Percentiles rank a stretch among this genome's conserved stretches.
These are phyloP conservation scores for Cutaneotrichosporon cutaneum DNA, from an alignment of 1,284 basidiomycete genomes.

Conservation along the genomic window DNA sequence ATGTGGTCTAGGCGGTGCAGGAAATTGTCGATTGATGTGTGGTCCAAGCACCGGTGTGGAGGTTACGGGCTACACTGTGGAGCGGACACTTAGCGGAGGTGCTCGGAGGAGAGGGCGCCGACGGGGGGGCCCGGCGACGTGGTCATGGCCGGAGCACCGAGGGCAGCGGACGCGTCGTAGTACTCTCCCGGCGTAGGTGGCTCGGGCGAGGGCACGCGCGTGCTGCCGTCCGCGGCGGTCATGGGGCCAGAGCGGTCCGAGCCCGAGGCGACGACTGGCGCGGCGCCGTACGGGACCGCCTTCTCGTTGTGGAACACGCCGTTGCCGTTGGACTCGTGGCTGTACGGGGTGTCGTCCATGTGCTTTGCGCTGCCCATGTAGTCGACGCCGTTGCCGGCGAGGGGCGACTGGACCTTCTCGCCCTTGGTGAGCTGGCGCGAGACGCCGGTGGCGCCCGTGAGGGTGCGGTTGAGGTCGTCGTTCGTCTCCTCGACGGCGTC, in stretches of 20 bases:
- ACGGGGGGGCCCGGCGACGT: conserved; percentile 6
- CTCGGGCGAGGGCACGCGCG: conserved; percentile 8
- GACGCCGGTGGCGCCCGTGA: conserved; percentile 15
- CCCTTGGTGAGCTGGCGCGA: conserved; percentile 13
- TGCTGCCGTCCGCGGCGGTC: not conserved
- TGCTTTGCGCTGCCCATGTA: not conserved
- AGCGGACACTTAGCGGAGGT: not conserved
- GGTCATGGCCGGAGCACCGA: not conserved
- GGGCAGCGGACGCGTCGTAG: conserved; percentile 7
- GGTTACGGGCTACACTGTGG: not conserved
- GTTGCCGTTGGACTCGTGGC: conserved; percentile 1
- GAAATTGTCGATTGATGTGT: not conserved
- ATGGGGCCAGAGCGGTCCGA: not conserved
- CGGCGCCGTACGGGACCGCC: not conserved
- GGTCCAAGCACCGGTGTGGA: not conserved
- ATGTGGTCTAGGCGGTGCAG: not conserved
- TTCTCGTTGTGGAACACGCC: not conserved
- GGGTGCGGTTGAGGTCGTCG: conserved; percentile 20
- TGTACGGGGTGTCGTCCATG: not conserved
- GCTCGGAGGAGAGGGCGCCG: not conserved
- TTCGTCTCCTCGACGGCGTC: conserved; percentile 12
- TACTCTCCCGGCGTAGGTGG: not conserved
- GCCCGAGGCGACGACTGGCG: not conserved
- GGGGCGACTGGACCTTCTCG: conserved; percentile 1
- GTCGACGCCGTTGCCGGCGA: not conserved